These are phyloP conservation scores for Chalaropsis ovoidea DNA, from an alignment of 2,329 filamentous ascomycete species.

Conservation along the genomic window DNA sequence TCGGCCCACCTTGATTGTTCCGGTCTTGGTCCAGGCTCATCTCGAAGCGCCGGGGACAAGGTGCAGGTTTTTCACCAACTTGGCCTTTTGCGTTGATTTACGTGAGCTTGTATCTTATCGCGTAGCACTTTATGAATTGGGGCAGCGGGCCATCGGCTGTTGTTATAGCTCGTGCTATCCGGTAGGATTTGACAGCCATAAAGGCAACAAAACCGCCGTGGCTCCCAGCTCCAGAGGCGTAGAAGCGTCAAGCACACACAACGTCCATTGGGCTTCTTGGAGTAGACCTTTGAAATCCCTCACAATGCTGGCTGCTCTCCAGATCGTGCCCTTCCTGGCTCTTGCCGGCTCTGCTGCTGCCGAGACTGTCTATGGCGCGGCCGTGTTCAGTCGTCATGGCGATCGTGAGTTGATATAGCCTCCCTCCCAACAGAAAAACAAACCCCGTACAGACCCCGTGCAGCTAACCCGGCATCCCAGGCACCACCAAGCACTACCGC, in stretches of 20 bases:
- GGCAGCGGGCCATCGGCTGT: neutral
- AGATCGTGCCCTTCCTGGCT: slow-evolving; percentile 6
- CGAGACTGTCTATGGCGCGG: slow-evolving; percentile 32
- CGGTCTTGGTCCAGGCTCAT: slow-evolving; percentile 6
- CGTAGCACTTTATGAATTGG: neutral
- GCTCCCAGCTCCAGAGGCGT: neutral
- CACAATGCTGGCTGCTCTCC: slow-evolving; percentile 17
- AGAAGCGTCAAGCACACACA: no score
- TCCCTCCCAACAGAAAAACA: neutral
- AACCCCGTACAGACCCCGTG: neutral
- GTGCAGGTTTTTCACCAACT: slow-evolving; percentile 4
- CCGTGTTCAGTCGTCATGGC: slow-evolving; percentile 33
- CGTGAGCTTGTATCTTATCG: neutral
- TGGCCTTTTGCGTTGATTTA: neutral
- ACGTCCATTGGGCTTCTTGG: neutral
- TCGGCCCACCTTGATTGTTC: neutral
- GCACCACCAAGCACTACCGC: slow-evolving; percentile 33
- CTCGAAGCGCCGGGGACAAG: neutral
- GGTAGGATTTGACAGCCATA: slow-evolving; percentile 7
- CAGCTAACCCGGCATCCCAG: slow-evolving; percentile 26
- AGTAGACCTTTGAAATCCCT: neutral
- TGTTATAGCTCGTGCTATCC: neutral
- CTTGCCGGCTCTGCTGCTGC: slow-evolving; percentile 28
- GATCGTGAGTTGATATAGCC: slow-evolving; percentile 30
- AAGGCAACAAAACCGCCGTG: neutral